Conservation (phyloP, 768 basidiomycete genomes). For the Termitomyces sp. region DNA sequence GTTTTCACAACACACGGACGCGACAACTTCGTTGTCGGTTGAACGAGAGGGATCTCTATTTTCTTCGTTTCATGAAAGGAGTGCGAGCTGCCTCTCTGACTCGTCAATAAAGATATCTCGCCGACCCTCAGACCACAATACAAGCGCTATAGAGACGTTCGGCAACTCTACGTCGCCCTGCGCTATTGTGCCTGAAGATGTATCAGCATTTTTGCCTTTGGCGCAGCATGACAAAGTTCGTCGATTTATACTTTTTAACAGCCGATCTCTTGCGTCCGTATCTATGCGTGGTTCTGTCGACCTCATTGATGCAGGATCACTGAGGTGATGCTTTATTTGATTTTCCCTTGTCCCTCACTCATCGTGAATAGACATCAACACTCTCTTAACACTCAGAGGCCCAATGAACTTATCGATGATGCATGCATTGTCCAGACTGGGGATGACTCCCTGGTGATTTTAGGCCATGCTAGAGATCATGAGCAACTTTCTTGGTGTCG, state of each 20-base stretch:
- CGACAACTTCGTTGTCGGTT: background rate
- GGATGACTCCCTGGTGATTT: slow-evolving; percentile 25
- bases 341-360: background rate
- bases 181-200: slow-evolving; percentile 11
- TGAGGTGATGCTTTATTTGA: slow-evolving; percentile 17
- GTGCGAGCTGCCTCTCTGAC: background rate
- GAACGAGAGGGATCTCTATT: background rate
- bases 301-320: slow-evolving; percentile 21
- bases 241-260: slow-evolving; percentile 26
- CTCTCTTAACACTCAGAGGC: slow-evolving; percentile 13
- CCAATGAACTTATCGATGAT: slow-evolving; percentile 37
- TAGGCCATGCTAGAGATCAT: slow-evolving; percentile 37
- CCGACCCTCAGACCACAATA: background rate
- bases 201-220: slow-evolving; percentile 16
- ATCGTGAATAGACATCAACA: slow-evolving; percentile 16
- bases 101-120: background rate
- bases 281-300: slow-evolving; percentile 40
- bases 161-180: background rate
- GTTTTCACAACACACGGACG: background rate
- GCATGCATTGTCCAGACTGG: slow-evolving; percentile 33
- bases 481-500: slow-evolving; percentile 27
- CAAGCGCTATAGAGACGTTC: background rate
- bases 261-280: slow-evolving; percentile 22
- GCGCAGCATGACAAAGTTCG: slow-evolving; percentile 36
- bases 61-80: background rate